Evolutionary conservation across 1,284 basidiomycete species (phyloP), one percentile per base, ranked within the genome.

Genomic region (Amylostereum chailletii): DNA sequence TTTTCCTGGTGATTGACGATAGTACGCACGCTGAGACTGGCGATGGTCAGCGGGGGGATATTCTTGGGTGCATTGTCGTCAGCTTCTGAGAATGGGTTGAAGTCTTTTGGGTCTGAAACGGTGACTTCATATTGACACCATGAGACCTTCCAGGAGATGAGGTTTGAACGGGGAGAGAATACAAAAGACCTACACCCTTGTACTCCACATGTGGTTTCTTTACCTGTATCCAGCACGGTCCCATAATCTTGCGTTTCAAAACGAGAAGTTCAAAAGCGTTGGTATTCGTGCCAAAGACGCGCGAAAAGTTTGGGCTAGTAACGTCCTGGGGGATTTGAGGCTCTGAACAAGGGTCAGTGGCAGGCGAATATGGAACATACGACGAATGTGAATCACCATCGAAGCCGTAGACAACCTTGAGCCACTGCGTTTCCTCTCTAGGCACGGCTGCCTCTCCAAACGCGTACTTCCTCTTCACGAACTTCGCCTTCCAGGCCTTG

Each of bases 121-220:
- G 78, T 81, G n/a, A 83, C 87, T 69, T 99, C 95, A 30, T 96
- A 71, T 70, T 96, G 95, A 62, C 93, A 95, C 94, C 94, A 97
- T 0, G 90, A 94, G 19, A 88, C 77, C 92, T 94, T 57, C 1
- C 49, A 43, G 4, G 19, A 47, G 4, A 31, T 39, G n/a, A 46
- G 46, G 33, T 19, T 47, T 37, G 30, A 42, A 49, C 46, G 5
- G 26, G 52, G 32, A 11, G 27, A 53, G 6, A 57, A 32, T 38
- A 39, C 42, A n/a, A 46, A 27, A 50, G 4, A 68, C 85, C 50
- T 63, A 92, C 90, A 6, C 86, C 85, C 66, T 89, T 86, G 59
- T 83, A 69, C 49, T 87, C 84, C 26, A 91, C 69, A 42, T 77
- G 68, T 8, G 85, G 81, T 29, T 84, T 77, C 64, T 87, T 85